Base-by-base conservation (phyloP, 2,329 filamentous ascomycete genomes). In the Trichoderma koningii region DNA sequence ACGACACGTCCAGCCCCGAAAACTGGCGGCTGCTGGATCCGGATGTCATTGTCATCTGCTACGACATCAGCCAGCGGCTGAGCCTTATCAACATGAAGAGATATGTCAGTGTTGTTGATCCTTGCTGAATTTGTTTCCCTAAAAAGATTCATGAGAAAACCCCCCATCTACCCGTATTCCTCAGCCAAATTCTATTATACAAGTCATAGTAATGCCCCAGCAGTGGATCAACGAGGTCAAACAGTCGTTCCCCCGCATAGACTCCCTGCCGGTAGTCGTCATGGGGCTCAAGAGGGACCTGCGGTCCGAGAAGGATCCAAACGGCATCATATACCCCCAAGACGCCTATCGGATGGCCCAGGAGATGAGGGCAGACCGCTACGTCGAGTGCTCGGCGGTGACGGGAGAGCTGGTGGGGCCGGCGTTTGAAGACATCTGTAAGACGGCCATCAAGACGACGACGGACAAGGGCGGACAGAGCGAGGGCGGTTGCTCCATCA, bases 371-470 rank as follows among this genome's bases (percentile, higher is more conserved):
- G 85, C 81, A 53, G 86, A 89, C 73, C 83, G 83, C 68, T 89
- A 88, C 70, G 82, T 87, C 72, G 86, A 89, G 70, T 89, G 86
- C 74, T 87, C 85, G 1, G 85, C 86, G 7, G 76, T 82, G 55
- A 87, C 84, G 3, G 86, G 86, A 17, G 85, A 87, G 75, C 78
- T 88, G 61, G 72, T 88, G 51, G 77, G 80, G 69, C 76, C 84
- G 70, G 83, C 82, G 5, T 86, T 87, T 70, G 84, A 88, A 71
- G 86, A 88, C 72, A 81, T 88, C 21, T 87, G 84, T 73, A 79
- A 75, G 55, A 86, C 84, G 30, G 86, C 84, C 2, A 77, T 82
- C 61, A 75, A 79, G 69, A 83, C 82, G 30, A 78, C 75, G 14
- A 80, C 79, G 21, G 75, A 73, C 10, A 73, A 73, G 7, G 82